Conservation (phyloP, 345 rosid species). For the Dimocarpus longan region DNA sequence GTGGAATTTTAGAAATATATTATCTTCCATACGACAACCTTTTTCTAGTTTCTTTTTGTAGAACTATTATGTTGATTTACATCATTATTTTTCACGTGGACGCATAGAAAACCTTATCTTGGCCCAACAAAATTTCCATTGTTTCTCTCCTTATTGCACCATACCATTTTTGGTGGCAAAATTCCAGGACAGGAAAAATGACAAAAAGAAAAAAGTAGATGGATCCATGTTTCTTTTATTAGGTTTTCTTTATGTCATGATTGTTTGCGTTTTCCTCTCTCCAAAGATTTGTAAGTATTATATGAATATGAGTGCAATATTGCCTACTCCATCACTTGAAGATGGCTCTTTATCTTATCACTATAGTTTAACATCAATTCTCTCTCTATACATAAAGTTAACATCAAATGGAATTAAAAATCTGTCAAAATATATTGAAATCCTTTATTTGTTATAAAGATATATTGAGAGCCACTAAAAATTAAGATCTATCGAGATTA, state of each 20-base stretch:
- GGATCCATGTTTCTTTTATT: background rate
- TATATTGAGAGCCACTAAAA: too few species aligned
- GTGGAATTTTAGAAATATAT: background rate
- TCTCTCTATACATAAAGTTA: too few species aligned
- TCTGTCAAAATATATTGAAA: too few species aligned
- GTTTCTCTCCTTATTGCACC: background rate
- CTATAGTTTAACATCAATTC: background rate
- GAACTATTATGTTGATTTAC: background rate
- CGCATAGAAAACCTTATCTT: background rate
- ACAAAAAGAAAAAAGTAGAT: too few species aligned
- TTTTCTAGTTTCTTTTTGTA: background rate
- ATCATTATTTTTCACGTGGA: conserved; percentile 1
- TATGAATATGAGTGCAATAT: background rate
- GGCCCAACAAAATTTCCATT: background rate
- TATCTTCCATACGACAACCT: background rate
- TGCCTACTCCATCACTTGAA: background rate
- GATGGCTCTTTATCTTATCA: background rate
- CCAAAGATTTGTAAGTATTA: too few species aligned
- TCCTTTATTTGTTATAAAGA: too few species aligned
- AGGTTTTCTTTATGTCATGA: background rate
- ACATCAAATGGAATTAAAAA: too few species aligned
- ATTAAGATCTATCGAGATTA: too few species aligned
- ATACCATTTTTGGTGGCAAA: background rate
- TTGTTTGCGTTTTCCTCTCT: too few species aligned
- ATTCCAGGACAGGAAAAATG: too few species aligned